Conservation (phyloP, 176 grass and related monocot species). For the Microstegium vimineum region DNA sequence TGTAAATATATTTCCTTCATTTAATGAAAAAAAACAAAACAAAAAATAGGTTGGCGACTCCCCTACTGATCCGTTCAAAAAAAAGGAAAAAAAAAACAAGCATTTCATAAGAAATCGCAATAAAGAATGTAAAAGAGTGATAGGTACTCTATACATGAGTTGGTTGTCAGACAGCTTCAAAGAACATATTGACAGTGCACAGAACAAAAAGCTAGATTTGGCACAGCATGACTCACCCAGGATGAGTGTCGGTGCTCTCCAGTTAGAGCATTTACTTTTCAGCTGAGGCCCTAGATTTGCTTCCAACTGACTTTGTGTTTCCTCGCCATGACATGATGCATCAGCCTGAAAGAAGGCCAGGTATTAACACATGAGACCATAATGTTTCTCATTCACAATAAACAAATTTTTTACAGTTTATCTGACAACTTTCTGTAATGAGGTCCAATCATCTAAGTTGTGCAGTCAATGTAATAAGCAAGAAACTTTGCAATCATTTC, state of each 20-base stretch:
- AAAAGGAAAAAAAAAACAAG: not conserved
- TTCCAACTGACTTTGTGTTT: constrained; percentile 14
- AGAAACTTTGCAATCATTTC: not conserved
- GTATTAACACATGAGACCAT: not conserved
- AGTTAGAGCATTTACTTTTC: constrained; percentile 17
- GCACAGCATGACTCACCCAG: constrained; percentile 47
- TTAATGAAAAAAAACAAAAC: too few species aligned
- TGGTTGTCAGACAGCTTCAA: not conserved
- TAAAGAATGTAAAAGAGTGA: not conserved
- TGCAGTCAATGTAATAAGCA: not conserved
- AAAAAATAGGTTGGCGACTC: too few species aligned
- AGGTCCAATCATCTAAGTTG: not conserved
- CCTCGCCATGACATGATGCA: constrained; percentile 16
- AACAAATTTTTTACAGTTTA: not conserved
- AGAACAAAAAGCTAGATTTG: not conserved
- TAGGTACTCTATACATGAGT: not conserved
- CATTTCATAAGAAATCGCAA: not conserved
- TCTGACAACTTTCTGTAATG: not conserved
- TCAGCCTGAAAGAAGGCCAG: constrained; percentile 18
- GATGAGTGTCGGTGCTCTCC: constrained; percentile 50
- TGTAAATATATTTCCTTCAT: too few species aligned
- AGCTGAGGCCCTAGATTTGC: not conserved
- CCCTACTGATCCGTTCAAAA: too few species aligned
- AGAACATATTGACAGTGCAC: not conserved
- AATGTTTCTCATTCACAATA: not conserved